Evolutionary conservation across 352 stramenopile species (phyloP), one percentile per base, ranked within the genome.

Genomic region (Aphanomyces cochlioides): DNA sequence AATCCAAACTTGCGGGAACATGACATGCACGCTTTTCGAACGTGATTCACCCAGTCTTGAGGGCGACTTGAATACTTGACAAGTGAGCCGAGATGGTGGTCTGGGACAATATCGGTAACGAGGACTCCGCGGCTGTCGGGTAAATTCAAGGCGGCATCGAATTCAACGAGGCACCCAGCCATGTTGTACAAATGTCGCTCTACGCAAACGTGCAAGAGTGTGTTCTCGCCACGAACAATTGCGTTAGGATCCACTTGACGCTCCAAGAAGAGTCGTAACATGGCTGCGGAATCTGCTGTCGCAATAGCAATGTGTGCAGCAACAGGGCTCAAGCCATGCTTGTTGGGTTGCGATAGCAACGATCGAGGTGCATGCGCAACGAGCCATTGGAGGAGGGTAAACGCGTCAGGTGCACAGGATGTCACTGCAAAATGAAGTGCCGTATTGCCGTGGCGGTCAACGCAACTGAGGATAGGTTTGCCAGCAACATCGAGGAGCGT

Each of bases 401-500:
- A 71, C 1, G 83, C 75, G 34, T 77, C 82, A 34, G 53, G 34
- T 5, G 19, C 45, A 4, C 17, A 50, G 17, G 79, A 90, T 19
- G 87, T 94, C 7, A 80, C 76, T 15, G 87, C 84, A 74, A 94
- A 94, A 67, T 92, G 87, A 47, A 94, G 76, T 61, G 87, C 82
- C 21, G 87, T 92, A 72, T 94, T 94, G 56, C 84, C 83, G 70
- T 92, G 92, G 47, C 81, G 79, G 73, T 94, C 87, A 5, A 39
- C 54, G 34, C 54, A 76, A 76, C 65, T 78, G 63, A 64, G 89
- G 90, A 56, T 90, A 74, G 28, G 90, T 76, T 64, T 66, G 15
- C n/a, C 77, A 72, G 70, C 92, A 84, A 68, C 90, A 28, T 28
- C 28, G 82, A 92, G 73, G 57, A 91, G 69, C 43, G 74, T 75